Base-by-base conservation (phyloP, 2,329 filamentous ascomycete genomes). In the Pestalotiopsis sp. region DNA sequence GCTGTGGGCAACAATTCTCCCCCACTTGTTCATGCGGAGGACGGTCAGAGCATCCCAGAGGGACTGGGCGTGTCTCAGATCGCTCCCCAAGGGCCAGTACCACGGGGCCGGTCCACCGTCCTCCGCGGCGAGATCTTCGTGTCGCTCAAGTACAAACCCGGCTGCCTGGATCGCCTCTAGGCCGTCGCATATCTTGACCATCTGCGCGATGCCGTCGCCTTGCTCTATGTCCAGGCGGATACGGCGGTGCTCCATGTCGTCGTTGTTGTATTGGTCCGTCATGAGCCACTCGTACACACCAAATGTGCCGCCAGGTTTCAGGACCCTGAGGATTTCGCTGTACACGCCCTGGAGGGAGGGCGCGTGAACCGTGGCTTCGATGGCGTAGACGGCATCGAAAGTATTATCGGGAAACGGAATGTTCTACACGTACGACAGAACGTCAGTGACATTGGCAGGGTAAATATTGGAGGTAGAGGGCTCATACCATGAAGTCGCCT, bases 251-350 rank as follows among this genome's bases (percentile, higher is more conserved):
- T 90, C 86, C 1, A 93, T 81, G 86, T 98, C 94, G 70, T 92
- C 86, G 79, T 97, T 95, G 84, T 98, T 92, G 82, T 98, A 99
- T 27, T 91, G 85, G 71, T 98, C 95, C 5, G 95, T 98, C 96
- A 99, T 98, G 77, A 98, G 87, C 96, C 96, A 98, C 82, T 99
- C 96, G 83, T 98, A 99, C 65, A 98, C 95, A 78, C 95, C 96
- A 76, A 98, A 99, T 64, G 93, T 86, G 80, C 96, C 95, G 70
- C 96, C 96, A 20, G 96, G 96, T 88, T 98, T 99, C 72, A 99
- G 87, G 25, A 98, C 95, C 61, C 93, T 92, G 88, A 92, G 95
- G 77, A 98, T 98, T 82, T 98, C 92, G 79, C 90, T 91, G 85
- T 99, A 99, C 73, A 98, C 94, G 69, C 93, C 95, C 77, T 94